These are phyloP conservation scores for Podila verticillata DNA, from an alignment of 192 early-diverging fungal genomes.

Conservation along the genomic window DNA sequence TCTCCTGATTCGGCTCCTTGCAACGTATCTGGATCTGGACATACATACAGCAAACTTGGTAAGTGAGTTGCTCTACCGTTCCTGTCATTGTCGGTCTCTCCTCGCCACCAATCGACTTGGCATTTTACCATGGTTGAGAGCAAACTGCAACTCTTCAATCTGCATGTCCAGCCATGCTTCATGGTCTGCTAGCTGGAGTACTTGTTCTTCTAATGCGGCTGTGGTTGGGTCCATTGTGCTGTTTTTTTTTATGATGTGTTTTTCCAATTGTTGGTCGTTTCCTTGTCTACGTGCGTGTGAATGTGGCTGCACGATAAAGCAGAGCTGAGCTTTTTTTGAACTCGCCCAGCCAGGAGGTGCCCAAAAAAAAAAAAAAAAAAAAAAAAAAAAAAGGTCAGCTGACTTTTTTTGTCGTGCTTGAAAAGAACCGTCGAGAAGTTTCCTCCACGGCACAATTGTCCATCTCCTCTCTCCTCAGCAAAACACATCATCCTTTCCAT, in stretches of 20 bases:
- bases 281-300: background rate
- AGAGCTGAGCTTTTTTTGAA: too few species aligned
- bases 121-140: conserved; percentile 13
- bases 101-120: too few species aligned
- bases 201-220: conserved; percentile 27
- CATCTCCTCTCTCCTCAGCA: background rate
- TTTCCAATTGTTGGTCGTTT: background rate
- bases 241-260: too few species aligned
- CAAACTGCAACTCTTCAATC: conserved; percentile 42
- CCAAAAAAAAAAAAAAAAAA: background rate
- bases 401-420: too few species aligned
- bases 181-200: conserved; percentile 37
- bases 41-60: background rate
- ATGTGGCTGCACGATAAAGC: background rate
- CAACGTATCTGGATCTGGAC: background rate
- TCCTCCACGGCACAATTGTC: background rate
- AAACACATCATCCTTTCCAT: background rate
- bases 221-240: background rate
- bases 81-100: too few species aligned
- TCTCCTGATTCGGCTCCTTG: background rate
- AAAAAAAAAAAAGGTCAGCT: background rate
- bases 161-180: conserved; percentile 47
- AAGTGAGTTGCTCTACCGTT: background rate
- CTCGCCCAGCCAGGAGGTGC: too few species aligned
- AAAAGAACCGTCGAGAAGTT: background rate